These are phyloP conservation scores for Phoenix roebelenii DNA, from an alignment of 176 grass and related monocot species.

Conservation along the genomic window DNA sequence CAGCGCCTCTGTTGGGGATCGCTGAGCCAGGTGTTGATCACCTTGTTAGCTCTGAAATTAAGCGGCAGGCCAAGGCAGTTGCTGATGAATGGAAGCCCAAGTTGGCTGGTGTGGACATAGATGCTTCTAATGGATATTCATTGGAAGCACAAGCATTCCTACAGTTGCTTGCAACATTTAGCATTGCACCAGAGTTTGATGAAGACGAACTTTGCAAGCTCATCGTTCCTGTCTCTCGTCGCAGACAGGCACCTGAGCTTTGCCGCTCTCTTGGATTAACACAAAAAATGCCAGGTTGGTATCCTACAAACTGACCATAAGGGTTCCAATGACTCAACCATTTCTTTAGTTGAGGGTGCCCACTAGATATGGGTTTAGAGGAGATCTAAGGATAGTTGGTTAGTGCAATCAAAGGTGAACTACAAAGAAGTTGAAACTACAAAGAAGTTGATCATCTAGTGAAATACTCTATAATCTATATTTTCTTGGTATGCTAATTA, in stretches of 20 bases:
- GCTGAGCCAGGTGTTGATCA: slow-evolving; percentile 39
- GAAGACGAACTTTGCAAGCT: slow-evolving; percentile 87
- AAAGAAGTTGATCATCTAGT: not conserved
- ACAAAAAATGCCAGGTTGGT: slow-evolving; percentile 87
- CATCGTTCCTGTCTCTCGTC: slow-evolving; percentile 71
- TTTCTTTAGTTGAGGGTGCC: slow-evolving; percentile 20
- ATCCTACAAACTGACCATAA: slow-evolving; percentile 38
- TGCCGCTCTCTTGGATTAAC: slow-evolving; percentile 65
- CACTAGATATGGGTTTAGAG: slow-evolving; percentile 9
- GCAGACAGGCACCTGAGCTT: slow-evolving; percentile 57
- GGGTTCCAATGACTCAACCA: slow-evolving; percentile 34
- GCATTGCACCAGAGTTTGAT: slow-evolving; percentile 63
- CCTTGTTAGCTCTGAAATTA: slow-evolving; percentile 84
- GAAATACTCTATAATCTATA: not conserved
- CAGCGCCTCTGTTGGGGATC: slow-evolving; percentile 36
- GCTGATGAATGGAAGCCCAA: slow-evolving; percentile 77
- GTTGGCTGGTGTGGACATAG: slow-evolving; percentile 59
- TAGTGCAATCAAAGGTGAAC: not conserved
- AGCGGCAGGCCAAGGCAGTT: slow-evolving; percentile 63
- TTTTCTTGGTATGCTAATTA: not conserved
- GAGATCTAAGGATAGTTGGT: slow-evolving; percentile 1
- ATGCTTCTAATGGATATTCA: slow-evolving; percentile 76
- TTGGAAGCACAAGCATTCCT: slow-evolving; percentile 86
- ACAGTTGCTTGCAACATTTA: slow-evolving; percentile 77
- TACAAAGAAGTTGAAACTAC: not conserved